Evolutionary conservation across 164 flowering plant species (phyloP), one percentile per base, ranked within the genome.

Genomic region (Cinnamomum micranthum): DNA sequence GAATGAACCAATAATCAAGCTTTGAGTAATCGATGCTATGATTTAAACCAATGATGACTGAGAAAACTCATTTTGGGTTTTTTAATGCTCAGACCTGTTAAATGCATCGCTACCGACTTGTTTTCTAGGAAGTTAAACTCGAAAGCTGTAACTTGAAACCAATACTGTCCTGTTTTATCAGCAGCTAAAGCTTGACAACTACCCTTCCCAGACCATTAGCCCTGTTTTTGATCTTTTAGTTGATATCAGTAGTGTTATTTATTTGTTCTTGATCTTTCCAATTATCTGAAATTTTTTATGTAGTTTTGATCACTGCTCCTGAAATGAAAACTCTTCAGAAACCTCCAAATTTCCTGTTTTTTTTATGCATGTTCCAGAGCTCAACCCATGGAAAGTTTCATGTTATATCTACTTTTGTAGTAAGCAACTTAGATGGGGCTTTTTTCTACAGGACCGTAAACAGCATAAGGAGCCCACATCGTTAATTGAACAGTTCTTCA

Each of bases 401-500:
- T 50, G 63, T 64, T 64, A 23, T 12, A 64, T 64, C 28, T 24
- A 23, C 67, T 64, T 24, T 64, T 64, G 12, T 64, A 2, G 11
- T 1, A 64, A 66, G 31, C n/a, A 41, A 11, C 73, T 70, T 73
- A 27, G 75, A 64, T 50, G 63, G 69, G 58, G 77, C 68, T 41
- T 80, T 55, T 69, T 78, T 19, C 77, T 84, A 79, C 77, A 92
- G 97, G 91, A 86, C 55, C 84, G 75, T 72, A 80, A 72, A 33
- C 89, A 84, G 60, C 89, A 85, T 76, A 77, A 85, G 86, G 97
- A 90, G 84, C 97, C 97, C 2, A 86, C 83, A 28, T 85, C 89
- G 6, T 84, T 95, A 69, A 91, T 93, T 82, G 99, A 95, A 81
- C 97, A 95, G 79, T 95, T 95, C 72, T 76, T 95, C 65, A 77